phyloP scores from a whole-genome alignment of 2,329 filamentous ascomycete genomes.

The Aspergillus chevalieri region DNA sequence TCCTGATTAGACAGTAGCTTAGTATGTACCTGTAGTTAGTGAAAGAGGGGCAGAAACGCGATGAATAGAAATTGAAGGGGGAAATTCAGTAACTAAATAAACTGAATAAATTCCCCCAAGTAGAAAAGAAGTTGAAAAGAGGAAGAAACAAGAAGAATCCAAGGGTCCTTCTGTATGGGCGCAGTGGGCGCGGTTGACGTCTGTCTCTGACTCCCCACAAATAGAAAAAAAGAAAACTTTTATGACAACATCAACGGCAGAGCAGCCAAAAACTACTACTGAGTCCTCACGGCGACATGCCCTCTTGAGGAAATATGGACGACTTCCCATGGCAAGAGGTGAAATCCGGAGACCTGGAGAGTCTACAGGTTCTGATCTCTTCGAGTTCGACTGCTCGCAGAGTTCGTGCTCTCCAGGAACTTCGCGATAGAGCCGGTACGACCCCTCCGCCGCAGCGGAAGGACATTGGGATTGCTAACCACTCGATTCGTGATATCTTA shows the following conservation, averaged over 20 bases:
- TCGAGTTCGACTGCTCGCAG: constrained; percentile 39
- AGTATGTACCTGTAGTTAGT: neutral
- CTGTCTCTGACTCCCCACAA: constrained; percentile 18
- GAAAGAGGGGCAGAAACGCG: neutral
- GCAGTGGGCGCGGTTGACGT: constrained; percentile 10
- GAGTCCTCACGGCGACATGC: constrained; percentile 21
- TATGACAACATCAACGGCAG: constrained; percentile 32
- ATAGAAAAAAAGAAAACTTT: constrained; percentile 31
- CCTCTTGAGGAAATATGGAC: constrained; percentile 35
- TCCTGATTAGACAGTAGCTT: constrained; percentile 1
- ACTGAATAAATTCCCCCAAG: neutral
- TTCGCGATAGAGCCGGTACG: constrained; percentile 41
- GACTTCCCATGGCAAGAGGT: constrained; percentile 41
- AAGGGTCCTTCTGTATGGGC: neutral
- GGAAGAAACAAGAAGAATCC: neutral
- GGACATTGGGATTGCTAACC: constrained; percentile 10
- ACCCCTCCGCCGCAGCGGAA: neutral
- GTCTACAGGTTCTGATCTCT: constrained; percentile 33
- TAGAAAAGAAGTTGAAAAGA: neutral
- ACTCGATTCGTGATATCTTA: constrained; percentile 1
- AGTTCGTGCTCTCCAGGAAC: constrained; percentile 36
- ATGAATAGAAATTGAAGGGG: constrained; percentile 2
- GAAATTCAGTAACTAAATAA: constrained; percentile 1
- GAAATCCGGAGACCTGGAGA: constrained; percentile 35
- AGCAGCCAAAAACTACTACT: constrained; percentile 15